Base-by-base conservation (phyloP, 495 filamentous ascomycete species). In the Penicillium taxi region DNA sequence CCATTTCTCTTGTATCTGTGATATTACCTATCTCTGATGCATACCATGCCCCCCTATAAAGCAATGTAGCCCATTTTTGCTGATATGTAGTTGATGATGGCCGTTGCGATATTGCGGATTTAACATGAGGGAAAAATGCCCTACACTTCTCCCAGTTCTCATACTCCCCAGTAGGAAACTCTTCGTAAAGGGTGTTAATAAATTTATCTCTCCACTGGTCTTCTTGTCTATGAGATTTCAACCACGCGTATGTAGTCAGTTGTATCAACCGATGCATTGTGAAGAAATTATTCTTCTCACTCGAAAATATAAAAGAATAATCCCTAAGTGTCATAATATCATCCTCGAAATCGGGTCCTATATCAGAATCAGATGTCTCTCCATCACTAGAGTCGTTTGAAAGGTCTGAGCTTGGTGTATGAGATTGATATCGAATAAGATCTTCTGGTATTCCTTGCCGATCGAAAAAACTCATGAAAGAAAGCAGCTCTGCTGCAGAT, bases 121-220 rank as follows among this genome's bases (percentile, higher is more conserved):
- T 32, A 0, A 41, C 48, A 41, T 63, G 55, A 9, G 55, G 35
- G 43, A 62, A 56, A 7, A 60, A 42, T 13, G 19, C 8, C 28
- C 52, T 35, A 33, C 49, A 60, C 19, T 12, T 34, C 26, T 20
- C 38, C 59, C 53, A 64, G 28, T 60, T 60, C 27, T 58, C 34
- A 28, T 52, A 52, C 21, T 47, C 32, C 46, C 61, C 64, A 3
- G 38, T 65, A n/a, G 68, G 69, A 49, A 70, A 59, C 26, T 45
- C 53, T 21, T 26, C 17, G 22, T 35, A 50, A 32, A 73, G 54
- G 18, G 45, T 64, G n/a, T 47, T 53, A 35, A 61, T 60, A 44
- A 52, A 71, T 33, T 40, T 40, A 14, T 58, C 24, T 19, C 26
- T 37, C 39, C 49, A 66, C 30, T 36, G 52, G 36, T 68, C 56